A percentile compares a stretch with the other conserved stretches of the same genome.
These are phyloP conservation scores for Crassisporium funariophilum DNA, from an alignment of 768 basidiomycete genomes.

Conservation along the genomic window DNA sequence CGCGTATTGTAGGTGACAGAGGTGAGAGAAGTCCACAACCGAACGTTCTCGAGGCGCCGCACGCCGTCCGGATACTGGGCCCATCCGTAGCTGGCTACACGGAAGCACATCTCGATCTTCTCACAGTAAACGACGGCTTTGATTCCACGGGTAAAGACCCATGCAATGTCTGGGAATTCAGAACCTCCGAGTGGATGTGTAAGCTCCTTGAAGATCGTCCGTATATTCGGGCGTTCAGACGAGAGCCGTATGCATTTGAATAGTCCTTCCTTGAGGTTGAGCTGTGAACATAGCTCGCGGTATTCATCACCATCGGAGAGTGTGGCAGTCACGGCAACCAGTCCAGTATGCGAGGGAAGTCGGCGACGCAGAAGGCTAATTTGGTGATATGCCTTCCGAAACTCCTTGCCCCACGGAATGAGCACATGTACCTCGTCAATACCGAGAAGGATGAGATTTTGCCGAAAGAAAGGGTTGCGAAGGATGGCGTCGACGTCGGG, in stretches of 20 bases:
- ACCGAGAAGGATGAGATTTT: slow-evolving; percentile 22
- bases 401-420: slow-evolving; percentile 23
- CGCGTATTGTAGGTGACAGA: slow-evolving; percentile 14
- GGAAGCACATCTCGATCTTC: slow-evolving; percentile 18
- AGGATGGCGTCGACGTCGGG: slow-evolving; percentile 18
- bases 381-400: slow-evolving; percentile 22
- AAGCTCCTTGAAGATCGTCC: slow-evolving; percentile 13
- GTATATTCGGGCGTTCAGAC: slow-evolving; percentile 17
- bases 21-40: slow-evolving; percentile 20
- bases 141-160: slow-evolving; percentile 17
- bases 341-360: slow-evolving; percentile 16
- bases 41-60: slow-evolving; percentile 11
- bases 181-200: slow-evolving; percentile 12
- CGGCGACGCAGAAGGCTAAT: slow-evolving; percentile 13
- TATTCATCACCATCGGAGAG: slow-evolving; percentile 10
- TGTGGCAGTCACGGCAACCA: slow-evolving; percentile 17
- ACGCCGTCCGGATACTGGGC: slow-evolving; percentile 8
- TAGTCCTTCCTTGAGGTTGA: slow-evolving; percentile 8
- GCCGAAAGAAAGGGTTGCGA: slow-evolving; percentile 15
- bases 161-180: slow-evolving; percentile 20
- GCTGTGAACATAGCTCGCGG: slow-evolving; percentile 6
- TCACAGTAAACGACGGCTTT: slow-evolving; percentile 21
- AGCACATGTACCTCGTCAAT: slow-evolving; percentile 28
- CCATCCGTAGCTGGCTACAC: slow-evolving; percentile 21
- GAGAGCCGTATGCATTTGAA: slow-evolving; percentile 13